Percentiles rank a stretch among this genome's conserved stretches.
Evolutionary conservation across 2,329 filamentous ascomycete species (phyloP).

Genomic region (Epichloe glyceriae): DNA sequence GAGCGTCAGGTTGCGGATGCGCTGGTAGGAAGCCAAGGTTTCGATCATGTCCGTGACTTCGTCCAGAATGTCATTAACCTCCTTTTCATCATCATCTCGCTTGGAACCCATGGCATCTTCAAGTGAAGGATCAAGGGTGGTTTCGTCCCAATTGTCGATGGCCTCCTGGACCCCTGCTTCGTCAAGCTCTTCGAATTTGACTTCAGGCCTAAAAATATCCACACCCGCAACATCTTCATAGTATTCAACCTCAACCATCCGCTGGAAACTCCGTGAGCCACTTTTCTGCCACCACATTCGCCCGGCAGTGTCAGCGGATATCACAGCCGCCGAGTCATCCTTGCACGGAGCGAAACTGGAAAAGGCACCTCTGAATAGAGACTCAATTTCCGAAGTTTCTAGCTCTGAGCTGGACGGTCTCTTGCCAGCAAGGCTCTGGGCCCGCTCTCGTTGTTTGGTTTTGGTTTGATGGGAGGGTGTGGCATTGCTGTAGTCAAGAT

Average conservation of each 20-base stretch:
- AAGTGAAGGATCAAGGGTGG: conserved; percentile 43
- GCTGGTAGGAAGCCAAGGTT: conserved; percentile 65
- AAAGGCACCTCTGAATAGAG: conserved; percentile 63
- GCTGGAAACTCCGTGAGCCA: conserved; percentile 52
- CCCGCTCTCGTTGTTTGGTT: conserved; percentile 57
- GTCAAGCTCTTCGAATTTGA: conserved; percentile 30
- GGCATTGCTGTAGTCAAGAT: conserved; percentile 57
- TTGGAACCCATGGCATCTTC: conserved; percentile 39
- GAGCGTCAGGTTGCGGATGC: conserved; percentile 60
- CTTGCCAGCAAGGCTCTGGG: conserved; percentile 50
- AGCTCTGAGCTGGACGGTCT: conserved; percentile 43
- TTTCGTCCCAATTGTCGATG: conserved; percentile 46
- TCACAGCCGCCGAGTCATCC: conserved; percentile 58
- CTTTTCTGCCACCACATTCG: conserved; percentile 66
- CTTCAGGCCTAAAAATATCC: conserved; percentile 20
- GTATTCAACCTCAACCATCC: conserved; percentile 43
- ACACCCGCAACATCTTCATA: conserved; percentile 27
- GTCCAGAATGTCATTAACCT: conserved; percentile 55
- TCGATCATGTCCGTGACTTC: conserved; percentile 66
- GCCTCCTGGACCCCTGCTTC: conserved; percentile 39
- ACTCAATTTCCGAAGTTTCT: conserved; percentile 56
- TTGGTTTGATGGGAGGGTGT: conserved; percentile 39
- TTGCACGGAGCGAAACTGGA: conserved; percentile 67
- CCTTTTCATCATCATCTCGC: conserved; percentile 48
- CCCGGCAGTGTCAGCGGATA: conserved; percentile 54